Evolutionary conservation across 108 stramenopile species (phyloP).

Genomic region (Asterionellopsis glacialis): DNA sequence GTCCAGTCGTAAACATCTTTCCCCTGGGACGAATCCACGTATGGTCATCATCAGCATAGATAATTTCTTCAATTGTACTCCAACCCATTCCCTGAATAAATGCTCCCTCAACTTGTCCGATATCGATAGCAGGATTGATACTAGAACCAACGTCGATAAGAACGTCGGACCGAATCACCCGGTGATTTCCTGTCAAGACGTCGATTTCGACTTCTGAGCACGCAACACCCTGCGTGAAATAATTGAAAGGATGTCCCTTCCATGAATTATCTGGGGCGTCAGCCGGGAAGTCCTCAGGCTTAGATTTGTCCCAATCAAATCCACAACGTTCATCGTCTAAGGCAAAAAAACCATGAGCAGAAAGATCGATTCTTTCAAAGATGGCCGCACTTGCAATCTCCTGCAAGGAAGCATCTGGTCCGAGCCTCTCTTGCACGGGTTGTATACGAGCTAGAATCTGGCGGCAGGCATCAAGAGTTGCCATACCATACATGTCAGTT

Average conservation of each 20-base stretch:
- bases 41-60: constrained; percentile 90
- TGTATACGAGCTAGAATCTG: constrained; percentile 79
- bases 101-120: constrained; percentile 96
- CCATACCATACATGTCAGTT: constrained; percentile 96
- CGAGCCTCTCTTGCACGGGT: constrained; percentile 76
- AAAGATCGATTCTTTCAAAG: constrained; percentile 81
- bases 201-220: constrained; percentile 90
- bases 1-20: constrained; percentile 82
- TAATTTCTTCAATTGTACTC: constrained; percentile 91
- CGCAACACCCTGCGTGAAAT: constrained; percentile 91
- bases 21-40: constrained; percentile 85
- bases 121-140: constrained; percentile 94
- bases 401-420: constrained; percentile 48
- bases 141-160: constrained; percentile 85
- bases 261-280: constrained; percentile 81
- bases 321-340: constrained; percentile 71
- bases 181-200: constrained; percentile 84
- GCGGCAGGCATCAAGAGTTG: constrained; percentile 89
- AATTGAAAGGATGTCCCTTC: constrained; percentile 72
- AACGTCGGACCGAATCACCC: constrained; percentile 76
- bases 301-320: constrained; percentile 72
- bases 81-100: constrained; percentile 96
- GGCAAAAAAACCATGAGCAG: constrained; percentile 91
- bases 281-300: constrained; percentile 60
- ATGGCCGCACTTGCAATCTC: constrained; percentile 80